Conservation (phyloP, 352 stramenopile species). For the Globisporangium apiculatum region DNA sequence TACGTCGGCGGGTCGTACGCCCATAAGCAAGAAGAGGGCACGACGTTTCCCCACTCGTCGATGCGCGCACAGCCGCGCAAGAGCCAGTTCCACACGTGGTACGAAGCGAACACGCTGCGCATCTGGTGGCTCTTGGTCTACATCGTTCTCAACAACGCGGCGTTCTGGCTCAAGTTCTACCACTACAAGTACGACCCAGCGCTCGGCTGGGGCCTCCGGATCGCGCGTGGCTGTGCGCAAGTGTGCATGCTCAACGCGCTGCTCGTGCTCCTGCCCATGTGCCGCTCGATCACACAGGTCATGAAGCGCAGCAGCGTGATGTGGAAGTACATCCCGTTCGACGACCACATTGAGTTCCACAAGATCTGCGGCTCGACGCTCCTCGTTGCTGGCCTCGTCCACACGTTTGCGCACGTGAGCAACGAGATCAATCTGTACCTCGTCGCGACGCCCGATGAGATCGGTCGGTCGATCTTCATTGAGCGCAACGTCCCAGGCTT, state of each 20-base stretch:
- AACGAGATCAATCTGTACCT: slow-evolving; percentile 73
- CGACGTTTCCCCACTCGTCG: slow-evolving; percentile 2
- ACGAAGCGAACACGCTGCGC: slow-evolving; percentile 62
- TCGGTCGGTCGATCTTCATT: slow-evolving; percentile 53
- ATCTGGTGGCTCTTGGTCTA: slow-evolving; percentile 80
- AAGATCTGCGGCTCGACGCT: slow-evolving; percentile 63
- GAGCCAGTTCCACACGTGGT: slow-evolving; percentile 61
- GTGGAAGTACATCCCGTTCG: slow-evolving; percentile 74
- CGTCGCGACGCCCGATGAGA: slow-evolving; percentile 50
- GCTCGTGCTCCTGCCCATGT: slow-evolving; percentile 77
- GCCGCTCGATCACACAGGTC: slow-evolving; percentile 63
- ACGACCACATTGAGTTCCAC: slow-evolving; percentile 77
- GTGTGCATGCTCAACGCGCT: slow-evolving; percentile 72
- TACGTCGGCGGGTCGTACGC: slow-evolving; percentile 63
- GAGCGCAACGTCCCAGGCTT: slow-evolving; percentile 42
- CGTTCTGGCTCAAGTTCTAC: slow-evolving; percentile 73
- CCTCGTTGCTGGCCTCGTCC: slow-evolving; percentile 47
- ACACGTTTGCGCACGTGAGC: slow-evolving; percentile 56
- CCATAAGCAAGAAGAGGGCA: slow-evolving; percentile 18
- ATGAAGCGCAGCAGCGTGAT: slow-evolving; percentile 58
- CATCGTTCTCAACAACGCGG: slow-evolving; percentile 50
- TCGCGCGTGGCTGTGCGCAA: slow-evolving; percentile 67
- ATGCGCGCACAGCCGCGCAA: slow-evolving; percentile 27
- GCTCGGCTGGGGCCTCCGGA: slow-evolving; percentile 62
- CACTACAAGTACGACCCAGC: slow-evolving; percentile 67